Evolutionary conservation across 192 early-diverging fungal species (phyloP), one percentile per base, ranked within the genome.

Genomic region (Coemansia guatemalensis): DNA sequence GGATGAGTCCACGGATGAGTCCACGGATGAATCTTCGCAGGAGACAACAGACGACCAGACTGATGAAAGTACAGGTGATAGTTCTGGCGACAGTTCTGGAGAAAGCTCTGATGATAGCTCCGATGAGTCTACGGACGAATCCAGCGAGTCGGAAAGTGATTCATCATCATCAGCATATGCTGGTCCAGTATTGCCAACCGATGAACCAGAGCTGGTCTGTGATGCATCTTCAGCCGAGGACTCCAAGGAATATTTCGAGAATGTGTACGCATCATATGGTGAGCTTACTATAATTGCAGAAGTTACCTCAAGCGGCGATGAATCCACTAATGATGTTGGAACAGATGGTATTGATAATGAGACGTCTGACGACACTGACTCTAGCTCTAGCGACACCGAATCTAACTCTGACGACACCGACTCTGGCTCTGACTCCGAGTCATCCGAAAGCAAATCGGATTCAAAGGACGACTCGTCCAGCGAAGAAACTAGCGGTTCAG

Each of bases 211-310:
- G 20, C 58, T 20, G 1, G 26, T 59, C 41, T 59, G 58, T 17
- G 3, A n/a, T 11, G 11, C 44, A n/a, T 48, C 58, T n/a, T 25
- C n/a, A 14, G 2, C 17, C 5, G 25, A 22, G 14, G 47, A 29
- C 21, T 14, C 1, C 11, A 48, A 48, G 8, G 20, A 27, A 11
- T 48, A 59, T 24, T 48, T 59, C 21, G 44, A 14, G 20, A 59
- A 48, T 18, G 48, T 59, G 21, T 59, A 59, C 33, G 58, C 58
- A 59, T 59, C 58, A 11, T 59, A 59, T 17, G 58, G 58, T 6
- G 44, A 59, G 14, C 20, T 59, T 5, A 59, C 58, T 6, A 26
- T 29, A 9, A 47, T 59, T 27, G 41, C 30, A 32, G 30, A 32
- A 8, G 3, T 8, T 8, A 32, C 3, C 30, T 5, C 30, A 32